Conservation (phyloP, 2,329 filamentous ascomycete species). For the Fusarium coffeatum region DNA sequence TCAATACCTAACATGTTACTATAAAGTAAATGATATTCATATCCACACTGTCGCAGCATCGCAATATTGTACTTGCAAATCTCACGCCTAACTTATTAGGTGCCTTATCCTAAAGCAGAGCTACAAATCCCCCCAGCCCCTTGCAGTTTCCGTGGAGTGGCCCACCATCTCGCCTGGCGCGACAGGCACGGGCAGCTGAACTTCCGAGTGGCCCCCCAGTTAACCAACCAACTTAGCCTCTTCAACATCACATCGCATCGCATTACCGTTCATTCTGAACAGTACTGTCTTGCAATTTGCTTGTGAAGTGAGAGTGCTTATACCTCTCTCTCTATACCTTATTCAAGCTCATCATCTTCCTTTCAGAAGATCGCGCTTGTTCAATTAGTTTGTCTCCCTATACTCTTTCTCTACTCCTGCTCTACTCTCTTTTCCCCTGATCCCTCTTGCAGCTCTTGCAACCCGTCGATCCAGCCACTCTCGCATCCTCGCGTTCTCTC, state of each 20-base stretch:
- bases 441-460: conserved; percentile 34
- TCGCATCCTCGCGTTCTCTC: conserved; percentile 45
- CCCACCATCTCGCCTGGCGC: conserved; percentile 36
- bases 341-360: conserved; percentile 39
- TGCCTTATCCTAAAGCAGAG: conserved; percentile 34
- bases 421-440: conserved; percentile 37
- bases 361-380: conserved; percentile 46
- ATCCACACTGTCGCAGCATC: background rate
- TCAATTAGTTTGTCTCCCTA: conserved; percentile 52
- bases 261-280: conserved; percentile 30
- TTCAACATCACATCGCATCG: conserved; percentile 44
- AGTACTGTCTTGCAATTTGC: conserved; percentile 1
- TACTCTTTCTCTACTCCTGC: conserved; percentile 41
- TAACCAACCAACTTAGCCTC: conserved; percentile 47
- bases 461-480: conserved; percentile 39
- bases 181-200: conserved; percentile 30
- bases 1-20: background rate
- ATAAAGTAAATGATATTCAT: background rate
- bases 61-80: background rate
- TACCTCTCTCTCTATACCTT: conserved; percentile 24
- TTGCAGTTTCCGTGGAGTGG: conserved; percentile 2
- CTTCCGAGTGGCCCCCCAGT: conserved; percentile 31
- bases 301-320: conserved; percentile 42
- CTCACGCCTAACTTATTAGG: background rate
- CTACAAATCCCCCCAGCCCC: background rate